Base-by-base conservation (phyloP, 768 basidiomycete species). In the Termitomyces sp. region DNA sequence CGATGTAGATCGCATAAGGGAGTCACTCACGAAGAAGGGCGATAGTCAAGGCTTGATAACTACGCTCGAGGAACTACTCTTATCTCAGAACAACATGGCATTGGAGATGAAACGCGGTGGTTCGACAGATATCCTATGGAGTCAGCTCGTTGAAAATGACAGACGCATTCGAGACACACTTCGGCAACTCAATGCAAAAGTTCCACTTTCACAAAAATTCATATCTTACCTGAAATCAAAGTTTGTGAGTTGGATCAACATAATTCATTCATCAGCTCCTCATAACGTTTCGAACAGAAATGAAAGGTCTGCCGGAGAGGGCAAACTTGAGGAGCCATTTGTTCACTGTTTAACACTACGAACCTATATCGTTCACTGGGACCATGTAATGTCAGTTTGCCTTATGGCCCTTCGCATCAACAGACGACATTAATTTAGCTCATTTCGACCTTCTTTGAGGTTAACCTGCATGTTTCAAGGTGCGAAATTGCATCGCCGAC, bases 141-240 rank as follows among this genome's bases (percentile, higher is more conserved):
- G 46, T 25, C 44, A 54, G 27, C 60, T 58, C 21, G 54, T 56
- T n/a, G 54, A 61, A 23, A 61, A 56, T 42, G 52, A 61, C 12
- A 56, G 35, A 34, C 51, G 43, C 10, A 58, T 61, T n/a, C 54
- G 57, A 16, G 60, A 58, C 27, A 58, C 54, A 16, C 53, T 61
- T 34, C 47, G 49, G 16, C 56, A 61, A 16, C 54, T 58, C 34
- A 57, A 46, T 27, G 37, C 30, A 4, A 61, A 61, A 43, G 44
- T 61, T 21, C 52, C 60, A 11, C 46, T 61, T 25, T 58, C 60
- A 2, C 56, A 52, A 35, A 61, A 52, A 32, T 19, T 61, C 39
- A 55, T 51, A 44, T 44, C 56, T 16, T 61, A 58, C 23, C 47
- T 61, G 30, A 56, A 56, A 27, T 39, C 55, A 43, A 41, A 44